phyloP scores from a whole-genome alignment of 73 alveolate genomes.

The Loxodes magnus region DNA sequence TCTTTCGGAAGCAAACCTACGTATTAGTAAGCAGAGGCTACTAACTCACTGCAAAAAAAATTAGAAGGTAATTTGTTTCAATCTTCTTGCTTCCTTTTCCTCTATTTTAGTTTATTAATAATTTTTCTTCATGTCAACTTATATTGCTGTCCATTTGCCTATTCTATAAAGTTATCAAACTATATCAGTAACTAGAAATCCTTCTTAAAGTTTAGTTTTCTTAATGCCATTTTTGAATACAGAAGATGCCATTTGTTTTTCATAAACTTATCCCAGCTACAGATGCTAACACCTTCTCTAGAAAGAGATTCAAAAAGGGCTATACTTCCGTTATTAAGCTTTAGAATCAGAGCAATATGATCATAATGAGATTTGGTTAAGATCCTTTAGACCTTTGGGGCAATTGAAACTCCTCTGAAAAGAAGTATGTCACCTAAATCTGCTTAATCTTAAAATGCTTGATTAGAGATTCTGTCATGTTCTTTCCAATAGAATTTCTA shows the following conservation, averaged over 20 bases:
- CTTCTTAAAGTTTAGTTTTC: constrained; percentile 13
- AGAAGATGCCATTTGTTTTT: constrained; percentile 12
- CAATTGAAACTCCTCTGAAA: constrained; percentile 17
- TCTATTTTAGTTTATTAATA: neutral
- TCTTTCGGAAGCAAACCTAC: constrained; percentile 47
- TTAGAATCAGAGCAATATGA: constrained; percentile 70
- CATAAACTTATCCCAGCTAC: constrained; percentile 27
- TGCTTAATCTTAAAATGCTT: constrained; percentile 9
- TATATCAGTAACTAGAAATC: neutral
- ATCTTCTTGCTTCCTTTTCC: constrained; percentile 13
- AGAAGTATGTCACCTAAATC: constrained; percentile 21
- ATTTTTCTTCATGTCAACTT: constrained; percentile 13
- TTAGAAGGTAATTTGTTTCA: constrained; percentile 7
- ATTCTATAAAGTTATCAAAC: constrained; percentile 16
- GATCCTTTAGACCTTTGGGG: constrained; percentile 39
- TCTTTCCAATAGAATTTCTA: too few species aligned
- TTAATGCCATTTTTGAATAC: constrained; percentile 14
- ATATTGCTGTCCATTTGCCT: constrained; percentile 22
- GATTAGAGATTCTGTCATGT: constrained; percentile 9
- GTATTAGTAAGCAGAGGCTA: constrained; percentile 43
- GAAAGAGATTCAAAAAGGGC: constrained; percentile 37
- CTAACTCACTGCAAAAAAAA: constrained; percentile 52
- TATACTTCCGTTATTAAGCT: constrained; percentile 38
- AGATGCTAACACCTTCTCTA: constrained; percentile 21
- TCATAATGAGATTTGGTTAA: constrained; percentile 60